Evolutionary conservation across 2,329 filamentous ascomycete species (phyloP).

Genomic region (Harringtonia lauricola): DNA sequence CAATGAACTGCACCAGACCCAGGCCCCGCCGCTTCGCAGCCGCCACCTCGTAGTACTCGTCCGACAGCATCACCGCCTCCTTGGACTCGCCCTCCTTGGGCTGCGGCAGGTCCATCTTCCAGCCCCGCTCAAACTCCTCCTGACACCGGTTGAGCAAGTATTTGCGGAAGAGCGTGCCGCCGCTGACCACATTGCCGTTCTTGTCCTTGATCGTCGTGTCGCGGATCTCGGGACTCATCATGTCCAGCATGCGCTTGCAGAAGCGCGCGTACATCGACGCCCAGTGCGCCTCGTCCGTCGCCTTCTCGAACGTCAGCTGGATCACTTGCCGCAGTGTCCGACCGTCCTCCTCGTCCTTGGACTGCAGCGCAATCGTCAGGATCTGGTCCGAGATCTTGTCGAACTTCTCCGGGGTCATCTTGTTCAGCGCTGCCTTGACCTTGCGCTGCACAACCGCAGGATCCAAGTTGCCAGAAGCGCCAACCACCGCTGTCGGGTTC

Average conservation of each 20-base stretch:
- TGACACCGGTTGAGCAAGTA: conserved; percentile 98
- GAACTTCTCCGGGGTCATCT: conserved; percentile 99
- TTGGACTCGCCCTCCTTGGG: conserved; percentile 65
- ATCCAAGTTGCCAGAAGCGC: conserved; percentile 54
- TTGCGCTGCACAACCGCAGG: conserved; percentile 95
- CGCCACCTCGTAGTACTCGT: conserved; percentile 91
- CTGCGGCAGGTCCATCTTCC: conserved; percentile 79
- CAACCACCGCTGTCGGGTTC: conserved; percentile 26
- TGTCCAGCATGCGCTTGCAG: conserved; percentile 93
- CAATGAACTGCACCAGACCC: conserved; percentile 97
- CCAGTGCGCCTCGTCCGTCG: conserved; percentile 97
- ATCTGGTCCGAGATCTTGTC: conserved; percentile 93
- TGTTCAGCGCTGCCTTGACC: conserved; percentile 97
- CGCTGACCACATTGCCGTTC: conserved; percentile 75
- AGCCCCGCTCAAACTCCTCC: conserved; percentile 96
- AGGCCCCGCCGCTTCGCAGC: conserved; percentile 94
- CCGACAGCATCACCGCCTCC: conserved; percentile 77
- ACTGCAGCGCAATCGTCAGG: conserved; percentile 82
- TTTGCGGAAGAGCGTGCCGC: conserved; percentile 93
- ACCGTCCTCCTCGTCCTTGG: conserved; percentile 88
- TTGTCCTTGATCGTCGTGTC: conserved; percentile 93
- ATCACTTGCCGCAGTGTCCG: conserved; percentile 95
- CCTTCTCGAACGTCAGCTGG: conserved; percentile 98
- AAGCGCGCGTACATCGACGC: conserved; percentile 98
- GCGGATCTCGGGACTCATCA: conserved; percentile 87